Evolutionary conservation across 75 land plant species (phyloP), one percentile per base, ranked within the genome.

Genomic region (Sequoia sempervirens): DNA sequence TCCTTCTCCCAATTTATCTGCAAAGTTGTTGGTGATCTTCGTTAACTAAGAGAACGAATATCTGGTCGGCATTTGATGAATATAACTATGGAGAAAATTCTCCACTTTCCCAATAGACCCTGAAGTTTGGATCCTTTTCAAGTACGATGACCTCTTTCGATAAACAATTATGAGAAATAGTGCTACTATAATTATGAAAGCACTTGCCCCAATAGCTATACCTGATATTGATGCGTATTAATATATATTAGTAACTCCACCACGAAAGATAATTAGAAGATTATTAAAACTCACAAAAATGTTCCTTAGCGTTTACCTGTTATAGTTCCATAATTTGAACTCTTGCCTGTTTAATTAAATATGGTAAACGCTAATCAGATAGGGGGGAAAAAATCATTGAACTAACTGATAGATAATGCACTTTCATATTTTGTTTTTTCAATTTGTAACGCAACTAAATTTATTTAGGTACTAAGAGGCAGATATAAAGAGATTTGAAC

Each of bases 1-100:
- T 40, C 89, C 87, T 72, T 56, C 64, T 26, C 89, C 89, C 26
- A 88, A 54, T 26, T 80, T 81, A 5, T 23, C 34, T 46, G 46
- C 47, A 76, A 88, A 86, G 56, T 75, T 30, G 15, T 47, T 20
- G 8, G 87, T 88, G 17, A 87, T 83, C 20, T 80, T 84, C n/a
- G 70, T 53, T 40, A 88, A 54, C 26, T 88, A 56, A 12, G 68
- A 36, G 80, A 83, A 86, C 20, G 89, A 66, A 64, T 80, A 76
- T 18, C 50, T 40, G 10, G 80, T 43, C 23, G 76, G 76, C 28
- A 76, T 76, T 9, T 76, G 26, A 26, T 76, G 46, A 43, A 28
- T 26, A 76, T 41, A 76, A 41, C 45, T 10, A 2, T 26, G 9
- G 43, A 76, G 28, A 12, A 76, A 76, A 43, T 43, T 76, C 47